These are phyloP conservation scores for Ceratocystis lukuohia DNA, from an alignment of 2,329 filamentous ascomycete genomes.

Conservation along the genomic window DNA sequence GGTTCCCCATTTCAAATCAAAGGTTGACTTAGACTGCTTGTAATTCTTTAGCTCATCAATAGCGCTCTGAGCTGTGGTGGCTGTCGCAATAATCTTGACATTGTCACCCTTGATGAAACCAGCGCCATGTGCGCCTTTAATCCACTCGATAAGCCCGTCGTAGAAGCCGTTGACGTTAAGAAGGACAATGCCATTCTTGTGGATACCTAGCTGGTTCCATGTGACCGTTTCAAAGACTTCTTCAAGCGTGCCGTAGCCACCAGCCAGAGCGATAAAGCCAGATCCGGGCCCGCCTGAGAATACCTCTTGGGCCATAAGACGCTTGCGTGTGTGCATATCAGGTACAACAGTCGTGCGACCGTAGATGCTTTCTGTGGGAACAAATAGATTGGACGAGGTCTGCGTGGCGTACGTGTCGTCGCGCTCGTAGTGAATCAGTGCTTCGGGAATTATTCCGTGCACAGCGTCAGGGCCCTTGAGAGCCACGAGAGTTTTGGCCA, in stretches of 20 bases:
- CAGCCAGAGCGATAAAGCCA: slow-evolving; percentile 78
- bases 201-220: slow-evolving; percentile 96
- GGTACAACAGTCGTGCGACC: slow-evolving; percentile 77
- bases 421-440: slow-evolving; percentile 68
- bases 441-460: slow-evolving; percentile 84
- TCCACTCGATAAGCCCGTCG: slow-evolving; percentile 74
- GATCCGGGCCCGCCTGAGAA: slow-evolving; percentile 66
- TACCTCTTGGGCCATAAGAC: slow-evolving; percentile 82
- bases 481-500: slow-evolving; percentile 73
- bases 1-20: slow-evolving; percentile 69
- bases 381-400: slow-evolving; percentile 19
- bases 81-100: slow-evolving; percentile 65
- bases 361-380: slow-evolving; percentile 54
- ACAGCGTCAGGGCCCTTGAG: slow-evolving; percentile 69
- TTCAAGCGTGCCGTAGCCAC: slow-evolving; percentile 90
- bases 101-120: slow-evolving; percentile 65
- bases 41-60: slow-evolving; percentile 60
- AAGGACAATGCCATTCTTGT: slow-evolving; percentile 63
- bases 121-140: slow-evolving; percentile 57
- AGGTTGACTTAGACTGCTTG: slow-evolving; percentile 57
- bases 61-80: slow-evolving; percentile 57
- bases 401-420: slow-evolving; percentile 40
- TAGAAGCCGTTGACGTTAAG: slow-evolving; percentile 87
- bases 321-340: slow-evolving; percentile 95
- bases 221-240: slow-evolving; percentile 84